These are phyloP conservation scores for Solanum rostratum DNA, from an alignment of 257 asterid species.

Conservation along the genomic window DNA sequence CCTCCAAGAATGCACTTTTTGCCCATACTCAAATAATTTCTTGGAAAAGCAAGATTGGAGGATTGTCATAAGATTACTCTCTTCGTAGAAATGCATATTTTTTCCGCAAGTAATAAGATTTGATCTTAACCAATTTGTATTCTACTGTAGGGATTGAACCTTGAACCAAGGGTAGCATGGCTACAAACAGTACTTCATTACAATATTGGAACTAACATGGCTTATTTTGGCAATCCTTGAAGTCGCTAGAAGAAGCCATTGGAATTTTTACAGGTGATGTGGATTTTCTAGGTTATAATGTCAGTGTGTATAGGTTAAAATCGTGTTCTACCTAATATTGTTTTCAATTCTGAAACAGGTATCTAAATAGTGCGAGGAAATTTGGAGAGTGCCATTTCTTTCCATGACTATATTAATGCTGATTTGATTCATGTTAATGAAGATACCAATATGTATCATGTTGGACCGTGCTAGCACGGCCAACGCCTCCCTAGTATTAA, in stretches of 20 bases:
- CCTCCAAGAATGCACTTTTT: background rate
- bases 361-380: conserved; percentile 88
- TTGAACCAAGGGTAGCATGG: conserved; percentile 80
- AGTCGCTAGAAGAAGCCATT: conserved; percentile 84
- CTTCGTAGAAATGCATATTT: too few species aligned
- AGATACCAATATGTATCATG: too few species aligned
- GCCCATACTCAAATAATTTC: too few species aligned
- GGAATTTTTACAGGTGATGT: conserved; percentile 86
- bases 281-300: background rate
- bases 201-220: conserved; percentile 67
- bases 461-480: too few species aligned
- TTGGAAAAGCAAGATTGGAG: too few species aligned
- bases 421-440: too few species aligned
- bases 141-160: conserved; percentile 83
- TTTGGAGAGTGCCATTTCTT: conserved; percentile 94
- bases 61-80: too few species aligned
- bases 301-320: background rate
- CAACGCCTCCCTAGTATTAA: too few species aligned
- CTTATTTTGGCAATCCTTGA: conserved; percentile 87
- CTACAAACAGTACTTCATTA: conserved; percentile 75
- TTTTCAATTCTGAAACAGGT: conserved; percentile 24
- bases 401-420: too few species aligned
- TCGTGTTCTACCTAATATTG: background rate
- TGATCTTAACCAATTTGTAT: too few species aligned
- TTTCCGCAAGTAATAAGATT: too few species aligned